Base-by-base conservation (phyloP, 176 grass and related monocot genomes). In the Oryza coarctata region DNA sequence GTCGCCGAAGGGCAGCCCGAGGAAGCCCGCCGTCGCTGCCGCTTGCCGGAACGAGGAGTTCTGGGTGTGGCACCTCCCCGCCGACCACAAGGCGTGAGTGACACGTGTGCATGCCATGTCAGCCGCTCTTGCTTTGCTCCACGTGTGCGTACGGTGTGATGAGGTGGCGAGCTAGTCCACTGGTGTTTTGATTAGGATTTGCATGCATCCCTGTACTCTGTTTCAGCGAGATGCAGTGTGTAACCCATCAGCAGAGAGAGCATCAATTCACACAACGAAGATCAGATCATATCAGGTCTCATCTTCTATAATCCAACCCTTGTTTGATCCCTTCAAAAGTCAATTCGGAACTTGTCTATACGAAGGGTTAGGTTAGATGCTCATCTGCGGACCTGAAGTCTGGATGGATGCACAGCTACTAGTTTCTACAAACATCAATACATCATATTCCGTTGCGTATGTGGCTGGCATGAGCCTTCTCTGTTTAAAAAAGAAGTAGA, bases 201-300 rank as follows among this genome's bases (percentile, higher is more conserved):
- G 40, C 65, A 52, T 20, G 82, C 87, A 85, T 89, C 87, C 87
- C 87, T 85, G 87, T 85, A 64, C 5, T 68, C 77, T 13, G 47
- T 81, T 89, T 76, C 82, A 85, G 87, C 63, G 87, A 85, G 87
- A 89, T 89, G 87, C 87, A 81, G 64, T 81, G 50, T 71, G 77
- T 85, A 49, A 70, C 62, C 58, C 70, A 18, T 63, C 80, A 89
- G 8, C 63, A 22, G 18, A 60, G 55, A 60, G 70, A 81, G 82
- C 82, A n/a, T 80, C 36, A 39, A 33, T 31, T 52, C 17, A n/a
- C 50, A 63, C 1, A 40, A 45, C 35, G 9, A 31, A 70, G 62
- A 9, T 68, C 14, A 49, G 3, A 49, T 17, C 45, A 49, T 4
- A 55, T 55, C 49, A 55, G 6, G 18, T 55, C 18, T 55, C 49